These are phyloP conservation scores for Trichoderma virens DNA, from an alignment of 495 filamentous ascomycete genomes.

Conservation along the genomic window DNA sequence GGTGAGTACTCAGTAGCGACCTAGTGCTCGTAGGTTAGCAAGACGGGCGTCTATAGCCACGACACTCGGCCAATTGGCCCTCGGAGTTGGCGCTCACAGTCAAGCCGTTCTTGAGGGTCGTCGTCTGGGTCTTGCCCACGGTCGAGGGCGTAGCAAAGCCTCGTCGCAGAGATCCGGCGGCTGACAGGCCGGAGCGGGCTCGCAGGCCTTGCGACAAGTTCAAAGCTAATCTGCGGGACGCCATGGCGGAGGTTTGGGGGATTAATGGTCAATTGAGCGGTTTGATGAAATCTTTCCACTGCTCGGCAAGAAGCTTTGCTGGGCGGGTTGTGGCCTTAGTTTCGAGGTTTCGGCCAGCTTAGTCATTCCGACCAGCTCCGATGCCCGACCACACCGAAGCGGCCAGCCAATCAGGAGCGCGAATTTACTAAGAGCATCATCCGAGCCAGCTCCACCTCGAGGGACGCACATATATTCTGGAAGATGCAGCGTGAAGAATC, in stretches of 20 bases:
- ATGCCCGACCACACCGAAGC: background rate
- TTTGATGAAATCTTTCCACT: conserved; percentile 29
- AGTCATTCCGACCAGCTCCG: conserved; percentile 8
- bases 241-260: conserved; percentile 57
- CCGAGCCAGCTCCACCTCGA: background rate
- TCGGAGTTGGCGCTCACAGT: conserved; percentile 56
- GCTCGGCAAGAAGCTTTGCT: conserved; percentile 12
- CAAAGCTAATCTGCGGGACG: conserved; percentile 85
- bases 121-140: conserved; percentile 77
- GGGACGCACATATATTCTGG: too few relatives aligned
- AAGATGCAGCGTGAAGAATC: too few relatives aligned
- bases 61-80: conserved; percentile 25
- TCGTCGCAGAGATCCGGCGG: conserved; percentile 55
- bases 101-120: conserved; percentile 92
- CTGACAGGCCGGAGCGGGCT: conserved; percentile 66
- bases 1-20: conserved; percentile 97
- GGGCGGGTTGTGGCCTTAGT: conserved; percentile 4
- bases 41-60: background rate
- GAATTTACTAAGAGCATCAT: background rate
- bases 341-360: background rate
- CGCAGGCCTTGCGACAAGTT: conserved; percentile 82
- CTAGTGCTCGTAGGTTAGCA: conserved; percentile 46
- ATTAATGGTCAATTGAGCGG: conserved; percentile 32
- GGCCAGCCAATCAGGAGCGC: background rate
- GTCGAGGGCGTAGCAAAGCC: conserved; percentile 78